Evolutionary conservation across 208 protist species (phyloP).

Genomic region (Leishmania lainsoni): DNA sequence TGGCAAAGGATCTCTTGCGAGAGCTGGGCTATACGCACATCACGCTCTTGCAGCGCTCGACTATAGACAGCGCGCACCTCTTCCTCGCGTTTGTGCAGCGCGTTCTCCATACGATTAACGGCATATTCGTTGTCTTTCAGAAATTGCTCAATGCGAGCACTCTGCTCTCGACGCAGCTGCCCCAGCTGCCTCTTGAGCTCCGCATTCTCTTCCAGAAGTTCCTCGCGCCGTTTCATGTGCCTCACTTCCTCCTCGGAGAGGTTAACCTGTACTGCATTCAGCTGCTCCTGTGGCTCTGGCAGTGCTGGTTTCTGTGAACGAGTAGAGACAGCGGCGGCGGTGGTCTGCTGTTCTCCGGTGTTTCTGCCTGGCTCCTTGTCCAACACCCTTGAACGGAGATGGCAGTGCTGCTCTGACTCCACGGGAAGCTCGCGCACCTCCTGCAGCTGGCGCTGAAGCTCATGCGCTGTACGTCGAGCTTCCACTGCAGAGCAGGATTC

Average conservation of each 20-base stretch:
- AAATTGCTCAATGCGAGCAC: constrained; percentile 20
- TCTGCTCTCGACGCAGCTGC: constrained; percentile 29
- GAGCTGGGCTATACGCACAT: constrained; percentile 61
- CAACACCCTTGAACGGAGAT: not conserved
- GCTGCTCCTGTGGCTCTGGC: constrained; percentile 9
- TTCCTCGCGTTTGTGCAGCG: constrained; percentile 35
- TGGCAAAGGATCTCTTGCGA: constrained; percentile 44
- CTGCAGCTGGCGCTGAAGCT: constrained; percentile 24
- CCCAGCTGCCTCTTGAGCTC: constrained; percentile 28
- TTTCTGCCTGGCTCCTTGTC: too few relatives aligned
- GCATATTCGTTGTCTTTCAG: constrained; percentile 31
- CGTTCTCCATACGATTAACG: constrained; percentile 31
- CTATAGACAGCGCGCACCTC: constrained; percentile 49
- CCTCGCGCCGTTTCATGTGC: constrained; percentile 3
- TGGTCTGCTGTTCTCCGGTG: not conserved
- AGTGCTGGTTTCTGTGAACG: not conserved
- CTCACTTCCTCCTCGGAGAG: not conserved
- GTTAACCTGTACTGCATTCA: constrained; percentile 12
- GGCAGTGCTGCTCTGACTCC: constrained; percentile 12
- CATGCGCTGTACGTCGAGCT: not conserved
- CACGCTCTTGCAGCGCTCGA: constrained; percentile 47
- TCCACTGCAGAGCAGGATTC: not conserved
- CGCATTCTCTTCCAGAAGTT: constrained; percentile 6
- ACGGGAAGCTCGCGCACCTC: constrained; percentile 9
- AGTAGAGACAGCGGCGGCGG: not conserved